These are phyloP conservation scores for Cladosporium sp. DNA, from an alignment of 2,329 filamentous ascomycete genomes.

Conservation along the genomic window DNA sequence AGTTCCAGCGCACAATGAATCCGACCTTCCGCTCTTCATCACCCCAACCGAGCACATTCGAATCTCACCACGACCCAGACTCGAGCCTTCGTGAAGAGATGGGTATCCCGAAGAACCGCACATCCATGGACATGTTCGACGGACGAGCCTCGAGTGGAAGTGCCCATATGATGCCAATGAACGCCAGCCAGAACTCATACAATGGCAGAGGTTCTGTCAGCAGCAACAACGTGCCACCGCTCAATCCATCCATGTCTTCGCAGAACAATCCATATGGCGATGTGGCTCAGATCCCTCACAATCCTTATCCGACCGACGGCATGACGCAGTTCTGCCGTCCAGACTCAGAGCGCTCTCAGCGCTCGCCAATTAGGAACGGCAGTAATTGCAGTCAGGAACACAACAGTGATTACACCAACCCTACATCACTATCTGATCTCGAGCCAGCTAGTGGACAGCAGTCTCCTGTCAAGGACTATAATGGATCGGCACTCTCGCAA, in stretches of 20 bases:
- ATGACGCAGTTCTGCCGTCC: constrained; percentile 96
- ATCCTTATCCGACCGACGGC: constrained; percentile 89
- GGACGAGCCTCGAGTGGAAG: constrained; percentile 24
- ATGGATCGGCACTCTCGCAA: constrained; percentile 36
- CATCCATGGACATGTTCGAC: constrained; percentile 33
- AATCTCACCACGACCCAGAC: constrained; percentile 87
- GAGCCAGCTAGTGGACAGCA: constrained; percentile 73
- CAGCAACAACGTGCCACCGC: constrained; percentile 22
- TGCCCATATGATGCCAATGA: not conserved
- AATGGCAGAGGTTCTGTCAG: constrained; percentile 13
- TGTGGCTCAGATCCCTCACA: constrained; percentile 74
- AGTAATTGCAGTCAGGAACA: constrained; percentile 73
- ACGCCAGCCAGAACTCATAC: not conserved
- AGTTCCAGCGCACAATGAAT: constrained; percentile 93
- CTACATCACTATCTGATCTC: constrained; percentile 83
- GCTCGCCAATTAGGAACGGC: constrained; percentile 69
- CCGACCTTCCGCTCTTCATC: constrained; percentile 95
- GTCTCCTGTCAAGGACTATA: constrained; percentile 68
- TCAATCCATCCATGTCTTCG: constrained; percentile 14
- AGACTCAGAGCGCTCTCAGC: constrained; percentile 66
- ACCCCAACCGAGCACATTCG: constrained; percentile 87
- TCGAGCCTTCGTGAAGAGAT: constrained; percentile 70
- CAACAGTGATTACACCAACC: constrained; percentile 80
- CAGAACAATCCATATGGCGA: constrained; percentile 59
- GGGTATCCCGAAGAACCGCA: constrained; percentile 50